Evolutionary conservation across 163 green algal species (phyloP), one percentile per base, ranked within the genome.

Genomic region (Scenedesmus sp.): DNA sequence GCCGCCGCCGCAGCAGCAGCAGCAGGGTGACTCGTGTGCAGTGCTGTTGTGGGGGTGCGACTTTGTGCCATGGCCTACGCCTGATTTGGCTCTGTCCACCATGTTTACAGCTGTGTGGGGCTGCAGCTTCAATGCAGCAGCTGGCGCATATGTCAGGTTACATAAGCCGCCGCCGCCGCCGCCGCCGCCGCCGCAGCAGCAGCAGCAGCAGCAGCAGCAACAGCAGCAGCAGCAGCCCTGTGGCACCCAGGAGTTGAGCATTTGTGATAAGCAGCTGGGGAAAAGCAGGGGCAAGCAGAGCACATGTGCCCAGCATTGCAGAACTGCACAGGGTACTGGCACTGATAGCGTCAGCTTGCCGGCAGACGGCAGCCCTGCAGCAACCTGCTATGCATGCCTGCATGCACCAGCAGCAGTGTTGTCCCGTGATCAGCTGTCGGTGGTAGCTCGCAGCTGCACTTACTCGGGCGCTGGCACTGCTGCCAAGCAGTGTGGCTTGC

Each of bases 41-140:
- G 80, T 68, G 24, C 26, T 85, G 18, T 12, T 72, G 59, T 85
- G 80, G 80, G 80, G 80, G 24, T 65, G 80, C 43, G 80, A 85
- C 44, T n/a, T 68, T 49, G 22, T 85, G 80, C 80, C 80, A 13
- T 65, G 80, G 24, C 80, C 80, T 26, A 85, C 42, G 10, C 80
- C 80, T 85, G 80, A 85, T 26, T 16, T 85, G 3, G 59, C 59
- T 35, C 22, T 72, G 20, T 72, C 22, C 59, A 72, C 22, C 12
- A 3, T 85, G 43, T 85, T 85, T 40, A 22, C 42, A 44, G 43
- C 43, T 42, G 42, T 43, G 7, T 4, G 70, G 1, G 5, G 24
- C 7, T n/a, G 22, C 24, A 65, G 80, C 24, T 85, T 85, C 46
- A 9, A 85, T 85, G 43, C 80, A 44, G 43, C n/a, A 44, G 80